These are phyloP conservation scores for Aspergillus cristatus DNA, from an alignment of 495 filamentous ascomycete genomes.

Conservation along the genomic window DNA sequence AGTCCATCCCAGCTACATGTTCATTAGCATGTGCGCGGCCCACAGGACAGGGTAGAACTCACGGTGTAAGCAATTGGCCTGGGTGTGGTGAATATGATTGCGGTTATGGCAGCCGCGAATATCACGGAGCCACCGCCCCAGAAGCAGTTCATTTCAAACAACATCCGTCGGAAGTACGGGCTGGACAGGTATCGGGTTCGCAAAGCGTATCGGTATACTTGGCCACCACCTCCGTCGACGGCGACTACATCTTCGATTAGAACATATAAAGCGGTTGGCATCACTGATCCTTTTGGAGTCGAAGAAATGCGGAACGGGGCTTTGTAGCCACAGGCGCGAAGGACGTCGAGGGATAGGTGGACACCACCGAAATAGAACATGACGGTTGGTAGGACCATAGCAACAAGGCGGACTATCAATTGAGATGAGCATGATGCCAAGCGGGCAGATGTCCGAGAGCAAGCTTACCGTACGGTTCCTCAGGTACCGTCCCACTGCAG, in stretches of 20 bases:
- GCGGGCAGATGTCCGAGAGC: neutral
- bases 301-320: slow-evolving; percentile 68
- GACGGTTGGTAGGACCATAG: slow-evolving; percentile 51
- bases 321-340: slow-evolving; percentile 29
- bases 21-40: slow-evolving; percentile 7
- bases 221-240: slow-evolving; percentile 66
- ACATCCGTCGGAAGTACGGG: slow-evolving; percentile 59
- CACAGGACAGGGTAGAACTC: slow-evolving; percentile 17
- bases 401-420: slow-evolving; percentile 44
- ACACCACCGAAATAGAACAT: slow-evolving; percentile 51
- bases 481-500: slow-evolving; percentile 30
- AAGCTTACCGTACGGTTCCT: slow-evolving; percentile 27
- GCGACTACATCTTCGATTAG: slow-evolving; percentile 74
- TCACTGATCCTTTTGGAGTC: slow-evolving; percentile 53
- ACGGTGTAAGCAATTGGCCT: slow-evolving; percentile 63
- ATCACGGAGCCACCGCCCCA: slow-evolving; percentile 58
- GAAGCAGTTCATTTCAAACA: slow-evolving; percentile 64
- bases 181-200: slow-evolving; percentile 61
- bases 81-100: slow-evolving; percentile 53
- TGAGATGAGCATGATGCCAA: slow-evolving; percentile 15
- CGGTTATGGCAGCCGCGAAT: slow-evolving; percentile 46
- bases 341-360: slow-evolving; percentile 41
- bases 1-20: slow-evolving; percentile 48
- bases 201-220: slow-evolving; percentile 54
- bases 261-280: slow-evolving; percentile 63